phyloP scores from a whole-genome alignment of 768 basidiomycete genomes.

The Macrolepiota dolichaula region DNA sequence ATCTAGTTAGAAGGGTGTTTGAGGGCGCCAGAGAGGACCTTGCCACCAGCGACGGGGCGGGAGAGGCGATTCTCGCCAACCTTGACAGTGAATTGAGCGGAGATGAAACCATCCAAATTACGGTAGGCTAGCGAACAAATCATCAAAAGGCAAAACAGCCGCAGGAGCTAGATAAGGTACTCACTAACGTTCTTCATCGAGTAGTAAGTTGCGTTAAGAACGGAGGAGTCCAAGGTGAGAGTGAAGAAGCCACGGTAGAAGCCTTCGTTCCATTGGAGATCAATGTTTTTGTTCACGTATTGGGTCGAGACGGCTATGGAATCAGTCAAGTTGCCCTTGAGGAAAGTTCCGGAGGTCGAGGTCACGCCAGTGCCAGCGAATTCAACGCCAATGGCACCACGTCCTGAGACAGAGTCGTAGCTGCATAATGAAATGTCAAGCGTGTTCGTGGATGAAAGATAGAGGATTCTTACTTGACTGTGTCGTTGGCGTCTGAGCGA shows the following conservation, averaged over 20 bases:
- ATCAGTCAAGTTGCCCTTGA: background rate
- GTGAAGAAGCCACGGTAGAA: background rate
- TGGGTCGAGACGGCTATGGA: background rate
- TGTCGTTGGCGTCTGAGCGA: background rate
- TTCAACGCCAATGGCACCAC: background rate
- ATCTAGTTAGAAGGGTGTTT: background rate
- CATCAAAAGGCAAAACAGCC: background rate
- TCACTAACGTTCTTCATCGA: background rate
- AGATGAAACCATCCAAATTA: background rate
- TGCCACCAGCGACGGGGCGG: constrained; percentile 3
- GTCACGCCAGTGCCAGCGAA: background rate
- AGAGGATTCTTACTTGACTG: background rate
- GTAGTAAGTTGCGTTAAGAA: background rate
- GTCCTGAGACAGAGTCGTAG: background rate
- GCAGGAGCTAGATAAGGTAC: background rate
- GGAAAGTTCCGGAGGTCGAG: background rate
- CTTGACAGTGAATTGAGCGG: background rate
- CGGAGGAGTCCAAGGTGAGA: background rate
- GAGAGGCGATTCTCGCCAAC: background rate
- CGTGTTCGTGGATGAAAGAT: background rate
- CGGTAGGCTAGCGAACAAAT: background rate
- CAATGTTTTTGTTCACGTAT: background rate
- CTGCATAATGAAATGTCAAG: background rate
- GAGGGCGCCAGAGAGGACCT: background rate
- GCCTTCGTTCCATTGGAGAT: background rate